Percentiles rank a stretch among this genome's conserved stretches.
These are phyloP conservation scores for Cryptomeria japonica DNA, from an alignment of 75 land plant genomes.

Conservation along the genomic window DNA sequence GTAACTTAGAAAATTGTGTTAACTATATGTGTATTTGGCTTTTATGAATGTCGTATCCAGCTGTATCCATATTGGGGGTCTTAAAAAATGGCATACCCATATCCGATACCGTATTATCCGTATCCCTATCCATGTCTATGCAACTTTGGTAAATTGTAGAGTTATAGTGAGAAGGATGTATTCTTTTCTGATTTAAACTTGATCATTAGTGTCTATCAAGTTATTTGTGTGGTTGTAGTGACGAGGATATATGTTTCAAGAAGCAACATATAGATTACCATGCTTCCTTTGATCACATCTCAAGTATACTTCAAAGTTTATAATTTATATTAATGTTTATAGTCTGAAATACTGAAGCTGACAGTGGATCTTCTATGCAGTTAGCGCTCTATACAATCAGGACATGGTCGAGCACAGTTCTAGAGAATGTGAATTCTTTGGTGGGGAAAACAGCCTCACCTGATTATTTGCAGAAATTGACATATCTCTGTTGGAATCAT, in stretches of 20 bases:
- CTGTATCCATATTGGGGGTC: too few species aligned
- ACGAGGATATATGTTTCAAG: too few species aligned
- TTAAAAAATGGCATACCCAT: too few species aligned
- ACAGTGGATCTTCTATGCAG: not conserved
- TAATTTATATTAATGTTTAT: not conserved
- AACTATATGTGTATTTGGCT: too few species aligned
- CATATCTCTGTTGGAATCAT: slow-evolving; percentile 96
- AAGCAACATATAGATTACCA: too few species aligned
- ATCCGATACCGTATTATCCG: too few species aligned
- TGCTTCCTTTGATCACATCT: too few species aligned
- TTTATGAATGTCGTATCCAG: too few species aligned
- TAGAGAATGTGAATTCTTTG: slow-evolving; percentile 81
- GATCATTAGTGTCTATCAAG: not conserved
- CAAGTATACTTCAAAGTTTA: not conserved
- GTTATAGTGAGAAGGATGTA: not conserved
- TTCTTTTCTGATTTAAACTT: not conserved
- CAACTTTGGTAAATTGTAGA: too few species aligned
- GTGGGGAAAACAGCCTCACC: slow-evolving; percentile 88
- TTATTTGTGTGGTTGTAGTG: too few species aligned
- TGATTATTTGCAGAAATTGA: slow-evolving; percentile 78
- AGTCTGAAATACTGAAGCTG: not conserved
- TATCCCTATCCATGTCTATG: too few species aligned
- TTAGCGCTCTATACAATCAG: slow-evolving; percentile 82
- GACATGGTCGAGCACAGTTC: slow-evolving; percentile 85
- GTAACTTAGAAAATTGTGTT: too few species aligned